Evolutionary conservation across 257 asterid genomes (phyloP).

Genomic region (Solanum habrochaites): DNA sequence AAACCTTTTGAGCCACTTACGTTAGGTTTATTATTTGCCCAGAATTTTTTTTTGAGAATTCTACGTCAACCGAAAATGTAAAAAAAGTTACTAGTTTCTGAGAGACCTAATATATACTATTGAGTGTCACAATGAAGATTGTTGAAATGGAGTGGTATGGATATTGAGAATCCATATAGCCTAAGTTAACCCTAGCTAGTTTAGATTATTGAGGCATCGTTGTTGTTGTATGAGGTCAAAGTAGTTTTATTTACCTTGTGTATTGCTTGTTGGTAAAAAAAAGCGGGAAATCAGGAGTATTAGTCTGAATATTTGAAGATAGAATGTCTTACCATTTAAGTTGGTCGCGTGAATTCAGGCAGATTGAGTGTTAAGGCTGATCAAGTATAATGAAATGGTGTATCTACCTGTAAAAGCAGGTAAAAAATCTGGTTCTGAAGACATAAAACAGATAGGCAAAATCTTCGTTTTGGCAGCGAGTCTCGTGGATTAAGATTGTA

Average conservation of each 20-base stretch:
- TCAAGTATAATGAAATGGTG: not conserved
- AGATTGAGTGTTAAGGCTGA: not conserved
- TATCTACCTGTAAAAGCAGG: not conserved
- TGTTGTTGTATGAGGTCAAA: not conserved
- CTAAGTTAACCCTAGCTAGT: not conserved
- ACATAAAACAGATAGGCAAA: not conserved
- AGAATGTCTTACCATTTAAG: not conserved
- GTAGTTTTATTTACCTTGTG: not conserved
- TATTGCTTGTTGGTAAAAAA: not conserved
- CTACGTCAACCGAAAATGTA: not conserved
- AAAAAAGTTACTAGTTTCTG: not conserved
- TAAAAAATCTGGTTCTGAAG: not conserved
- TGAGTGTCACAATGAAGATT: not conserved
- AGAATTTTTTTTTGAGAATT: not conserved
- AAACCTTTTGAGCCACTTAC: not conserved
- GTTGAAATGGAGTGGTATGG: not conserved
- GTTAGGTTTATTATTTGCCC: not conserved
- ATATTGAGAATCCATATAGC: not conserved
- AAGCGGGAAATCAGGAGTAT: not conserved
- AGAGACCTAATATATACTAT: not conserved
- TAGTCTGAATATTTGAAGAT: not conserved
- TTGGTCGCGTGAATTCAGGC: not conserved
- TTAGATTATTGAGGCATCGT: not conserved
- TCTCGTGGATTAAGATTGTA: not conserved
- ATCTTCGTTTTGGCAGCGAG: not conserved